These are phyloP conservation scores for Fonsecaea nubica DNA, from an alignment of 2,329 filamentous ascomycete genomes.

Conservation along the genomic window DNA sequence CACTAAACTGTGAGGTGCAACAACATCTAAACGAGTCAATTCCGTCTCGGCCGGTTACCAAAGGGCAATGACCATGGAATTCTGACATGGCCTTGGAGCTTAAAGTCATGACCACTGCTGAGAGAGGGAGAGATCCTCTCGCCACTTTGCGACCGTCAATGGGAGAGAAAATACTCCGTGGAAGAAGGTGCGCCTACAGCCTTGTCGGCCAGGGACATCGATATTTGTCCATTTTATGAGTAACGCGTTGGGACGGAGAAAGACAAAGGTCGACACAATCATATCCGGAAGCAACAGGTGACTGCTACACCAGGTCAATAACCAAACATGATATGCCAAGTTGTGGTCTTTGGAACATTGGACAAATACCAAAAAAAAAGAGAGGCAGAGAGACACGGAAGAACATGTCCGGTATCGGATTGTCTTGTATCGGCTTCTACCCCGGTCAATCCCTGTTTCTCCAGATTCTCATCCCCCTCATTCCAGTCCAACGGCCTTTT, in stretches of 20 bases:
- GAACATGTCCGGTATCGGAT: conserved; percentile 1
- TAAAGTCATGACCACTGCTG: too few relatives aligned
- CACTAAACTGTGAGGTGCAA: too few relatives aligned
- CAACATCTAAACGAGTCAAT: too few relatives aligned
- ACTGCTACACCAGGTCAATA: neutral
- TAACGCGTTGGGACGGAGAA: neutral
- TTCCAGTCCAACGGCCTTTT: neutral
- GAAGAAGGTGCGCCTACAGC: neutral
- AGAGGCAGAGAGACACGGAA: neutral
- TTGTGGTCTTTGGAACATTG: neutral
- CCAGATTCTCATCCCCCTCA: neutral
- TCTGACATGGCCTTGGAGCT: too few relatives aligned
- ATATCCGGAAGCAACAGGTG: neutral
- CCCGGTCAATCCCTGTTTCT: neutral
- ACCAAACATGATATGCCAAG: neutral
- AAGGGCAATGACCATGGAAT: too few relatives aligned
- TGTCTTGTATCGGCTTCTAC: neutral
- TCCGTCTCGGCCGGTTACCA: too few relatives aligned
- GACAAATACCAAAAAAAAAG: neutral
- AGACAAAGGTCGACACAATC: neutral
- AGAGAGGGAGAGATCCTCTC: too few relatives aligned
- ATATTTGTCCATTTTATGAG: neutral
- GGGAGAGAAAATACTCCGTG: too few relatives aligned
- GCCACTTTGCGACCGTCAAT: too few relatives aligned
- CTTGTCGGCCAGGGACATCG: neutral